Percentiles rank a stretch among this genome's conserved stretches.
phyloP scores from a whole-genome alignment of 306 rosid species.

The Geum urbanum region DNA sequence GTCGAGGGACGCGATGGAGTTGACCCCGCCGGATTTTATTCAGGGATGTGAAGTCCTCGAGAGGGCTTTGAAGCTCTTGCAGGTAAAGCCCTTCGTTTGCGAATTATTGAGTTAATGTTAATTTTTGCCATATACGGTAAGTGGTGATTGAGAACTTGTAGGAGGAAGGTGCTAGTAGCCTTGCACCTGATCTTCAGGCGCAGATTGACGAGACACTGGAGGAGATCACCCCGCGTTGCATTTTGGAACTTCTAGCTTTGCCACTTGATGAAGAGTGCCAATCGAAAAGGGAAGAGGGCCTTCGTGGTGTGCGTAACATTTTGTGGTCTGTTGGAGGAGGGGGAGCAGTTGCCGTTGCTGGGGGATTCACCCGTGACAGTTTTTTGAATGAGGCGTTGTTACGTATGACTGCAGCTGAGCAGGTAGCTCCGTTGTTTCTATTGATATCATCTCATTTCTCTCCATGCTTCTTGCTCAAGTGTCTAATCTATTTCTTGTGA shows the following conservation, averaged over 20 bases:
- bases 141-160: conserved; percentile 19
- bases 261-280: conserved; percentile 60
- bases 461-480: background rate
- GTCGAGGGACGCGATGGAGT: conserved; percentile 89
- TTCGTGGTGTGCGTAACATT: conserved; percentile 83
- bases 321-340: conserved; percentile 99
- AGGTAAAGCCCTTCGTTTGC: conserved; percentile 38
- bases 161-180: conserved; percentile 98
- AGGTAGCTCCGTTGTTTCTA: conserved; percentile 40
- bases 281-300: conserved; percentile 76
- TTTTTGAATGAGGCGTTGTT: conserved; percentile 79
- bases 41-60: conserved; percentile 81
- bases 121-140: too few relatives aligned
- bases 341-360: conserved; percentile 92
- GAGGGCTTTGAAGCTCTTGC: conserved; percentile 91
- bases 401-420: conserved; percentile 91
- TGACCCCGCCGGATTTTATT: conserved; percentile 72
- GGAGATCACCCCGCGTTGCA: conserved; percentile 88
- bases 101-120: background rate
- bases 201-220: conserved; percentile 95
- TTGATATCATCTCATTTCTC: conserved; percentile 7
- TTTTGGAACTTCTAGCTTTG: conserved; percentile 82
- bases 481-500: background rate
- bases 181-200: conserved; percentile 86
- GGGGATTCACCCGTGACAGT: conserved; percentile 85